Conservation (phyloP, 2,329 filamentous ascomycete species). For the Xylariaceae sp. region DNA sequence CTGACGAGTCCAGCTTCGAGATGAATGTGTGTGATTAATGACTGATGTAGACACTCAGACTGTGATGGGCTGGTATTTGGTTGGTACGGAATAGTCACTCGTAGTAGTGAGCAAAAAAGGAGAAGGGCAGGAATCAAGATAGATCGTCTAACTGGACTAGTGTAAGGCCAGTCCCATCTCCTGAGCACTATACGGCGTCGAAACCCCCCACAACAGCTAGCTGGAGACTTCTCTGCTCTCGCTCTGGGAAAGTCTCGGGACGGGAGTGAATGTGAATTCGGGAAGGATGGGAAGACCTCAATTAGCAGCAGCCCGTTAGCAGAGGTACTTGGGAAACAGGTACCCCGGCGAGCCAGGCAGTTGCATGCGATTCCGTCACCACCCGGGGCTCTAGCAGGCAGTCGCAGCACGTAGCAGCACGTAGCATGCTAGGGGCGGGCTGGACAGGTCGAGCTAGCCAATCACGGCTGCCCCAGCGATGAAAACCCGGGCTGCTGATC, state of each 20-base stretch:
- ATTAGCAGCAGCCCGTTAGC: no score
- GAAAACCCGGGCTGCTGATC: conserved; percentile 20
- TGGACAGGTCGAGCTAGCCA: conserved; percentile 1
- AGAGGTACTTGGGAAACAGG: conserved; percentile 5
- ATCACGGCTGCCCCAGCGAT: conserved; percentile 14
- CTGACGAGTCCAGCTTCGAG: background rate
- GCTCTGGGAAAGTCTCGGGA: background rate
- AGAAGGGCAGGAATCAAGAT: background rate
- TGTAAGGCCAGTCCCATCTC: background rate
- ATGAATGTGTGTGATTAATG: background rate
- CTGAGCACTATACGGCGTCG: background rate
- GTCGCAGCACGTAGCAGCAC: background rate
- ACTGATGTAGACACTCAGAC: background rate
- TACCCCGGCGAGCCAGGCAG: conserved; percentile 5
- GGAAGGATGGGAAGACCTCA: conserved; percentile 3
- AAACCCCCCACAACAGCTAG: background rate
- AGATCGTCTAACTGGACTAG: background rate
- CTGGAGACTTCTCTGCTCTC: background rate
- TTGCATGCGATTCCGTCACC: conserved; percentile 31
- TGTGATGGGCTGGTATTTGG: background rate
- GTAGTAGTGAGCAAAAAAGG: background rate
- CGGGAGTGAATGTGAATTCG: background rate
- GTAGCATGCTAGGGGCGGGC: conserved; percentile 15
- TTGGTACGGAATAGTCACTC: background rate
- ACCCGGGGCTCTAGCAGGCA: conserved; percentile 20